A percentile compares a stretch with the other conserved stretches of the same genome.
Evolutionary conservation across 345 rosid species (phyloP).

Genomic region (Psidium friedrichsthalianum): DNA sequence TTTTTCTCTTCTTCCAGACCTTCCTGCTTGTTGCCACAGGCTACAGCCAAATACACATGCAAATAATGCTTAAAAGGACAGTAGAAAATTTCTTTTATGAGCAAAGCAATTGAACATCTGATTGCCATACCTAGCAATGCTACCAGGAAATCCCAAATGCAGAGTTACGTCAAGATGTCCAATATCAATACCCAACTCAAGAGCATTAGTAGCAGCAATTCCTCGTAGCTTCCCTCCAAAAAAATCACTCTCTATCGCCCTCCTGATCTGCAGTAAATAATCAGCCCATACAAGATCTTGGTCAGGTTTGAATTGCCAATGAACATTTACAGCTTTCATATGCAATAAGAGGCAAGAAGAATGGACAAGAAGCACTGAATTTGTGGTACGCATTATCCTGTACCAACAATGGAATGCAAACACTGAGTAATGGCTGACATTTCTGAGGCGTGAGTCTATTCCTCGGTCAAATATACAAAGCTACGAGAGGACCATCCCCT

Average conservation of each 20-base stretch:
- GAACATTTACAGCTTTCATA: background rate
- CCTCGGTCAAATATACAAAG: background rate
- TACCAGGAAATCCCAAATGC: slow-evolving; percentile 98
- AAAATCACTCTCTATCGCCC: slow-evolving; percentile 74
- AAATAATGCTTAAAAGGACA: background rate
- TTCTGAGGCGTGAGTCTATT: background rate
- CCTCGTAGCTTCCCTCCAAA: slow-evolving; percentile 84
- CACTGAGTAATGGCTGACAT: background rate
- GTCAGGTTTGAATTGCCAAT: background rate
- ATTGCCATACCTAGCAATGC: slow-evolving; percentile 66
- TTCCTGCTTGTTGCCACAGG: slow-evolving; percentile 97
- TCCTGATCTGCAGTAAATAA: slow-evolving; percentile 48
- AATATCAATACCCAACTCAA: slow-evolving; percentile 96
- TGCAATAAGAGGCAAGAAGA: background rate
- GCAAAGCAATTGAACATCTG: background rate
- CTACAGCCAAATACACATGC: slow-evolving; percentile 21
- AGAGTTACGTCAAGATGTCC: slow-evolving; percentile 90
- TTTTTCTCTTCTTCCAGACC: slow-evolving; percentile 89
- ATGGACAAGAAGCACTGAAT: background rate
- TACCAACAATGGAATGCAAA: background rate
- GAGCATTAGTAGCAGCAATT: slow-evolving; percentile 92
- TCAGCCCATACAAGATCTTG: background rate
- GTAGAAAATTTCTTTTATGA: background rate
- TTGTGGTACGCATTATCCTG: background rate
- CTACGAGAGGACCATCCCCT: background rate